Evolutionary conservation across 257 asterid genomes (phyloP).

Genomic region (Penstemon davidsonii): DNA sequence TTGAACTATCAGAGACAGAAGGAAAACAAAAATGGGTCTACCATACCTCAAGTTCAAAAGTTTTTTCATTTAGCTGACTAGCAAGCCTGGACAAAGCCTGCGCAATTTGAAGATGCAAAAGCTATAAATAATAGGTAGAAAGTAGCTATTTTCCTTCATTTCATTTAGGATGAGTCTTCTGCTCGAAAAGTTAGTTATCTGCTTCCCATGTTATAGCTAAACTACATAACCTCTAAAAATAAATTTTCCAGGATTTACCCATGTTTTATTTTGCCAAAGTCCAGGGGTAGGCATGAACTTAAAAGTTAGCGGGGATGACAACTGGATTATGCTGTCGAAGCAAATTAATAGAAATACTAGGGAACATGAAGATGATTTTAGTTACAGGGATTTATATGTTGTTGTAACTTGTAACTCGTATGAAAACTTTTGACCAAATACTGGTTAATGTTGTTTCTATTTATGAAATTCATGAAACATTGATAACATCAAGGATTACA

Average conservation of each 20-base stretch:
- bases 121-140: conserved; percentile 6
- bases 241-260: neutral
- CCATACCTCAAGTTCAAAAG: conserved; percentile 85
- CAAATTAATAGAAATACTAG: neutral
- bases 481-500: neutral
- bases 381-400: neutral
- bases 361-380: neutral
- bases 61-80: conserved; percentile 69
- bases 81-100: conserved; percentile 74
- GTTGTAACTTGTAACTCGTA: neutral
- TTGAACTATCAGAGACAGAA: conserved; percentile 18
- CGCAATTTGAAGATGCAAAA: conserved; percentile 15
- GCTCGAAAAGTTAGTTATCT: neutral
- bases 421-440: neutral
- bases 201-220: neutral
- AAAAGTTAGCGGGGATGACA: neutral
- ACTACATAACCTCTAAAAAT: neutral
- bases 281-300: neutral
- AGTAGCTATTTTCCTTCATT: no score
- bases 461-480: neutral
- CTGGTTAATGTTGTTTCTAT: neutral
- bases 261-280: neutral
- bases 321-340: neutral
- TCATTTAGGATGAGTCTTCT: neutral
- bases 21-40: conserved; percentile 16